Conservation (phyloP, 257 asterid genomes). For the Scutellaria minor region DNA sequence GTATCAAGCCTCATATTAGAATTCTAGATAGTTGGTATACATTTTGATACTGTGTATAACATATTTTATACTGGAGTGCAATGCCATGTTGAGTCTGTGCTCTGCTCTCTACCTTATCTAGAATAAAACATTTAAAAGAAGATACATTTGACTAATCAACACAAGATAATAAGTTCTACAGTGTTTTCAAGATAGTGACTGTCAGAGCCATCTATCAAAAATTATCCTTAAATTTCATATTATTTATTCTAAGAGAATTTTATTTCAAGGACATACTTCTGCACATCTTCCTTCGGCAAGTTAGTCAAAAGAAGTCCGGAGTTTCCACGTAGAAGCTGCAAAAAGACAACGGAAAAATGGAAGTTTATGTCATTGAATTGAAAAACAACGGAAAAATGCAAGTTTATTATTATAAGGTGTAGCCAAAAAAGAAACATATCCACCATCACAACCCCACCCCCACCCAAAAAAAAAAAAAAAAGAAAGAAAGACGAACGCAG, state of each 20-base stretch:
- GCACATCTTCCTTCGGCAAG: constrained; percentile 33
- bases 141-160: neutral
- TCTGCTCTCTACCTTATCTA: neutral
- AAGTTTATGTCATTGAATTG: neutral
- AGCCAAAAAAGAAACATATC: neutral
- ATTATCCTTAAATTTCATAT: neutral
- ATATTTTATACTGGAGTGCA: neutral
- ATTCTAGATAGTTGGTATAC: no score
- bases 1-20: neutral
- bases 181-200: neutral
- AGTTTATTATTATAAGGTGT: neutral
- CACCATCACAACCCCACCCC: neutral
- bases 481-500: neutral
- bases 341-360: neutral
- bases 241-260: neutral
- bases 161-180: neutral
- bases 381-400: neutral
- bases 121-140: constrained; percentile 4
- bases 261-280: constrained; percentile 6
- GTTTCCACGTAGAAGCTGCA: constrained; percentile 38
- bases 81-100: neutral
- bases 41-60: neutral
- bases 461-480: neutral
- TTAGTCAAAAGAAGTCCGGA: constrained; percentile 35
- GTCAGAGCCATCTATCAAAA: neutral